These are phyloP conservation scores for Citeromyces nyonsensis DNA, from an alignment of 805 yeast genomes.

Conservation along the genomic window DNA sequence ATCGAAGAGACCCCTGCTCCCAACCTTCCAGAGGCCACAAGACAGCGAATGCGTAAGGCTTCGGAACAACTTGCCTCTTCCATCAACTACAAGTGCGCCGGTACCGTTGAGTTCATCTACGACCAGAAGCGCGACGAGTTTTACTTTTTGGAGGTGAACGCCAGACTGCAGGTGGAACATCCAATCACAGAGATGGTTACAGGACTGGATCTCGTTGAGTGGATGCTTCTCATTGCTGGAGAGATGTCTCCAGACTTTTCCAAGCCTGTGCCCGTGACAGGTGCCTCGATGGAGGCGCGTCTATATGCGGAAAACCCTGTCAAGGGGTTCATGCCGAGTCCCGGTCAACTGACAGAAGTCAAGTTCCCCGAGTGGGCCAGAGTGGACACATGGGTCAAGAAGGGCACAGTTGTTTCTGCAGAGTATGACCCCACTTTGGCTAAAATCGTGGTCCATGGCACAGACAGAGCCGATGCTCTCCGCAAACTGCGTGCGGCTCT, in stretches of 20 bases:
- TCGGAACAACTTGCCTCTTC: constrained; percentile 72
- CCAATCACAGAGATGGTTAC: constrained; percentile 94
- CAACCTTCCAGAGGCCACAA: constrained; percentile 66
- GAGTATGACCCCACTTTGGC: constrained; percentile 96
- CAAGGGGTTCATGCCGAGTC: constrained; percentile 89
- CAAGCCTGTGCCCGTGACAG: constrained; percentile 42
- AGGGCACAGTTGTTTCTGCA: constrained; percentile 78
- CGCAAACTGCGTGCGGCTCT: constrained; percentile 64
- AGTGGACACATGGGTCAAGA: constrained; percentile 86
- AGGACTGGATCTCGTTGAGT: constrained; percentile 87
- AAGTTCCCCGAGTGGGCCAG: constrained; percentile 84
- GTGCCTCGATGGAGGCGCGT: constrained; percentile 95
- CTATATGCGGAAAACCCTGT: constrained; percentile 95
- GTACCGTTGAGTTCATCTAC: constrained; percentile 92
- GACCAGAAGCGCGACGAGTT: constrained; percentile 79
- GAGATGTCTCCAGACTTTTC: constrained; percentile 72
- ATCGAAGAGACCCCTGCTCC: constrained; percentile 99
- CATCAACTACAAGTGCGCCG: constrained; percentile 90
- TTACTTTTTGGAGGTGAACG: constrained; percentile 91
- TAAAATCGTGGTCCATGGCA: constrained; percentile 89
- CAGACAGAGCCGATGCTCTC: constrained; percentile 76
- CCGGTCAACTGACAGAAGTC: constrained; percentile 84
- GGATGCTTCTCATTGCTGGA: constrained; percentile 92
- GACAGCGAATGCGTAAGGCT: constrained; percentile 62
- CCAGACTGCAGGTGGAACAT: constrained; percentile 94